Evolutionary conservation across 2,329 filamentous ascomycete genomes (phyloP).

Genomic region (Alternaria arborescens): DNA sequence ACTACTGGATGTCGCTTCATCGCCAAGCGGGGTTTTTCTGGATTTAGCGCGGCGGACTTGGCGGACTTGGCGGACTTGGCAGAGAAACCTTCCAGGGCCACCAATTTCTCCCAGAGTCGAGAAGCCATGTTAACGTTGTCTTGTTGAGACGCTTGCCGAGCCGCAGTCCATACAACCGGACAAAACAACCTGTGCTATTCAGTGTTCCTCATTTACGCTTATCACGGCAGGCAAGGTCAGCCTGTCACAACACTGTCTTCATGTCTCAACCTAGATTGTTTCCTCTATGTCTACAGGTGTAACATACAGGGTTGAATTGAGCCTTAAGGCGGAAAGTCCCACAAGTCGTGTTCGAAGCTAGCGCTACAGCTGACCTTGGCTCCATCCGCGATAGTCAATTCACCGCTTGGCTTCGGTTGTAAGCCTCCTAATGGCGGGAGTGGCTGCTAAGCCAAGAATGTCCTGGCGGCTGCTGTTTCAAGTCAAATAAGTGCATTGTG

Average conservation of each 20-base stretch:
- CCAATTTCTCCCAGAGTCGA: not conserved
- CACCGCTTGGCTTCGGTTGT: not conserved
- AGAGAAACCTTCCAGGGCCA: not conserved
- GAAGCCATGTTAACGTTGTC: not conserved
- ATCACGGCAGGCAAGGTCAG: not conserved
- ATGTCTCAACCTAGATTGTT: constrained; percentile 1
- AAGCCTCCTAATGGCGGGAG: constrained; percentile 10
- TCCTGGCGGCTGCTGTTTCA: constrained; percentile 15
- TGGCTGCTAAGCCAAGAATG: constrained; percentile 13
- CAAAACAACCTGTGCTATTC: not conserved
- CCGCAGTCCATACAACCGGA: not conserved
- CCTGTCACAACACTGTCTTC: not conserved
- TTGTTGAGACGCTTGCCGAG: constrained; percentile 4
- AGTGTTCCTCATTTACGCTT: not conserved
- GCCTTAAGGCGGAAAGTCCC: constrained; percentile 9
- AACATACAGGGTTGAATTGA: constrained; percentile 2
- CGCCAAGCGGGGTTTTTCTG: constrained; percentile 2
- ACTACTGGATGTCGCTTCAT: constrained; percentile 6
- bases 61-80: constrained; percentile 12
- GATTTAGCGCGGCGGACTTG: constrained; percentile 8
- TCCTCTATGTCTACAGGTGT: constrained; percentile 3
- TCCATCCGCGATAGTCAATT: no score
- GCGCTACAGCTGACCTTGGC: constrained; percentile 6
- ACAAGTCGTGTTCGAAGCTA: constrained; percentile 12
- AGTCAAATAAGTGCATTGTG: not conserved